Base-by-base conservation (phyloP, 805 yeast genomes). In the Tetrapisispora pingtungensis region DNA sequence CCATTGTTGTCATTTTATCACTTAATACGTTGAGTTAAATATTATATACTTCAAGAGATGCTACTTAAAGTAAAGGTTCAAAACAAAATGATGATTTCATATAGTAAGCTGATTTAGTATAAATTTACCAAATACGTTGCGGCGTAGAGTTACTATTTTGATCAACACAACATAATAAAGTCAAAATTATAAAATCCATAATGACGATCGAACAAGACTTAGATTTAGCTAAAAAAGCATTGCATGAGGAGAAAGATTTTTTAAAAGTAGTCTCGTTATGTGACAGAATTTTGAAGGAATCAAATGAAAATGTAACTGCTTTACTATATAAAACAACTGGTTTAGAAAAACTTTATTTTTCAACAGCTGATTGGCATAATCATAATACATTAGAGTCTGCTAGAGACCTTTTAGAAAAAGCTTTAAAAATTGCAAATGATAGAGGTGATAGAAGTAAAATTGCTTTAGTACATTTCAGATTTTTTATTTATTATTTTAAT, bases 261-360 rank as follows among this genome's bases (percentile, higher is more conserved):
- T 59, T 61, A 10, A 57, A 64, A 7, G 84, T 85, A 1, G 57
- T 76, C 20, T 52, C 60, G 10, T 37, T 58, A 7, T 69, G 69
- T 40, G 62, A 70, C 5, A 47, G 54, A 0, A 72, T 77, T 0
- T 51, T 79, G 17, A 54, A 54, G 12, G 70, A 70, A 37, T 61
- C 69, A 39, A 71, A 77, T 0, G 58, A 58, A 3, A 73, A 80
- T 15, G 68, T 74, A 40, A 64, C 59, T 35, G 75, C 82, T 0
- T 64, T 68, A 17, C 46, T 74, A 3, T 70, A 78, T 49, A 59
- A 79, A 46, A 66, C 82, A 12, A 73, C 70, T 15, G 69, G 74
- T 4, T 64, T 73, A 49, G 73, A 73, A 48, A 72, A 76, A 51
- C 52, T 70, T 38, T 61, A 61, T 41, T 62, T 51, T 45, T 60